Evolutionary conservation across 805 yeast species (phyloP), one percentile per base, ranked within the genome.

Genomic region (Yarrowia yakushimensis): DNA sequence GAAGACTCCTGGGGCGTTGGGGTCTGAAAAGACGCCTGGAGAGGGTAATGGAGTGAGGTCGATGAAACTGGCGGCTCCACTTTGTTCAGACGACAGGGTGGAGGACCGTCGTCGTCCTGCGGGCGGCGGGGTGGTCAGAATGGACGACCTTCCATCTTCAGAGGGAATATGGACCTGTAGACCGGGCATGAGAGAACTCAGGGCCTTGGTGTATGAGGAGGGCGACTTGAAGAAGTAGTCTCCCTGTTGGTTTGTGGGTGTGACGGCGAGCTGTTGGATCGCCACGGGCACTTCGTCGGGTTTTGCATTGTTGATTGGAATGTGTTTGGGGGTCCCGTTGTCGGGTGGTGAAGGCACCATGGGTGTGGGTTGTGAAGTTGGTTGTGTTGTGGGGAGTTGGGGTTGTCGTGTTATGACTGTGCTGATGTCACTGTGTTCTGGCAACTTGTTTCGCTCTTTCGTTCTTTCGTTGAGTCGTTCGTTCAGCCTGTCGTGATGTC

Each of bases 1-100:
- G 25, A 50, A 52, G 27, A 60, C 60, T 3, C 63, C 63, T 3
- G 63, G 37, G 12, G 68, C 62, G 12, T 65, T 59, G 37, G 61
- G 61, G 12, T 63, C 57, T 6, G 67, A 23, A 31, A 65, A 39
- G 34, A 67, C 67, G 46, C 65, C 50, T 7, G 69, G 69, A 18
- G 69, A 67, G 8, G 69, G 69, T 18, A 67, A 63, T 13, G 69
- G 69, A 12, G 69, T 67, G 34, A 67, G 64, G 48, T 67, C 69
- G 48, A 65, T 64, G 43, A 66, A 67, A 55, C 59, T n/a, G 20
- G 62, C 36, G 27, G 25, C 33, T 33, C 33, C 17, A 2, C 23
- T 22, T 6, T 22, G 30, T 9, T 52, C 59, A 8, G 39, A 18
- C 9, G 55, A 48, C 18, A 34, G 25, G 2, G 59, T 52, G 13